Base-by-base conservation (phyloP, 2,329 filamentous ascomycete species). In the Colletotrichum kahawae region DNA sequence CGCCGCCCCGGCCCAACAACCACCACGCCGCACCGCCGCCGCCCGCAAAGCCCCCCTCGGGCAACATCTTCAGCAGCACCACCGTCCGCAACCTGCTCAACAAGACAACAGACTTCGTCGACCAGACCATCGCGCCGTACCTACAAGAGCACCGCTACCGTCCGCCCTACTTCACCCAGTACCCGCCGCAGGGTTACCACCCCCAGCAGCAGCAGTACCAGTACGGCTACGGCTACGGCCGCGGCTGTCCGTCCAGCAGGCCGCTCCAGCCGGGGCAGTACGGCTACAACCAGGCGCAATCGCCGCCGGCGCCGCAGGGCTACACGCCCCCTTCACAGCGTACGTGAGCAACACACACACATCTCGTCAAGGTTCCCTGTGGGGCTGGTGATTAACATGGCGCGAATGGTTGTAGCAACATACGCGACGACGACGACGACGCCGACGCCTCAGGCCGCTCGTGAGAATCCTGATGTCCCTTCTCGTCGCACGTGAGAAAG, bases 41-140 rank as follows among this genome's bases (percentile, higher is more conserved):
- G 1, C 67, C 66, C 24, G 48, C 43, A 5, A 72, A 74, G 54
- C 43, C 66, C 57, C 43, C 38, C 57, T 48, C 71, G 9, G 81
- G 80, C 38, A 43, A 43, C 36, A 77, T 84, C 16, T 83, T 85
- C 62, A 81, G 82, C 31, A 80, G 80, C 72, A 80, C 79, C 38
- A 82, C 82, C 21, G 83, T 82, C 2, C 79, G 82, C 71, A 83
- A 81, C 69, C 84, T 82, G 80, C 65, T 84, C 14, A 82, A 80
- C 66, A 85, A 82, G 78, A 84, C 83, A 31, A 81, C 81, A 29
- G 79, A 83, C 60, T 81, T 80, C 14, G 75, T 85, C 27, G 83
- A 84, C 76, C 83, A 78, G 62, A 82, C 79, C 29, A 73, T 79
- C 21, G 70, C 75, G 48, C 78, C 79, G 2, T 75, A 77, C 48